phyloP scores from a whole-genome alignment of 2,329 filamentous ascomycete genomes.

The Colletotrichum sp. region DNA sequence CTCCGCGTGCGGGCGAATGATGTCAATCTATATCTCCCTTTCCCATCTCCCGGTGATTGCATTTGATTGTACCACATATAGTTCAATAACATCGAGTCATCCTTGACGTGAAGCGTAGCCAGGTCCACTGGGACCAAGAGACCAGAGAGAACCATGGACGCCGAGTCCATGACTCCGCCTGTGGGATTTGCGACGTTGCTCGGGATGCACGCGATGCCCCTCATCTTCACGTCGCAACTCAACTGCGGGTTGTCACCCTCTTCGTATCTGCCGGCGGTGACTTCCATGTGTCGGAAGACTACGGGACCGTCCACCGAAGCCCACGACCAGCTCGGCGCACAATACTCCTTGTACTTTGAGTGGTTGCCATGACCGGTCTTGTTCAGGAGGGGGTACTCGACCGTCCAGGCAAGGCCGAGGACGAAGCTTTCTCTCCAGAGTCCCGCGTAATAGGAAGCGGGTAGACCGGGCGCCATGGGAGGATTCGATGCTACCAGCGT shows the following conservation, averaged over 20 bases:
- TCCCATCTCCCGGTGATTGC: not conserved
- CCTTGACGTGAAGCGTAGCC: not conserved
- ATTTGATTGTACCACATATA: not conserved
- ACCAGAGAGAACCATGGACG: fast-evolving
- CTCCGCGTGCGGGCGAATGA: not conserved
- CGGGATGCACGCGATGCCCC: not conserved
- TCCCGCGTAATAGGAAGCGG: not conserved
- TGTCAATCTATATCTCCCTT: not conserved
- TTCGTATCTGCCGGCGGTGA: not conserved
- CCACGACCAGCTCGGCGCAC: not conserved
- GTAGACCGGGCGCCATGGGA: not conserved
- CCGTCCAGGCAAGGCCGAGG: not conserved
- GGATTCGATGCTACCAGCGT: not conserved
- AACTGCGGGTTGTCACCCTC: not conserved
- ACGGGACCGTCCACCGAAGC: not conserved
- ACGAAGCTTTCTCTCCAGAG: not conserved
- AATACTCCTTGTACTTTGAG: not conserved
- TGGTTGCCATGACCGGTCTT: not conserved
- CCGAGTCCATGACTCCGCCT: not conserved
- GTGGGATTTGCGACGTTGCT: not conserved
- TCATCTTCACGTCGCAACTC: not conserved
- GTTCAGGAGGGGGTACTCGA: not conserved
- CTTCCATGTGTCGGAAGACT: not conserved
- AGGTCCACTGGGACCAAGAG: not conserved
- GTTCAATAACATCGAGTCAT: not conserved